A percentile compares a stretch with the other conserved stretches of the same genome.
Conservation (phyloP, 768 basidiomycete genomes). For the Russula sp. region DNA sequence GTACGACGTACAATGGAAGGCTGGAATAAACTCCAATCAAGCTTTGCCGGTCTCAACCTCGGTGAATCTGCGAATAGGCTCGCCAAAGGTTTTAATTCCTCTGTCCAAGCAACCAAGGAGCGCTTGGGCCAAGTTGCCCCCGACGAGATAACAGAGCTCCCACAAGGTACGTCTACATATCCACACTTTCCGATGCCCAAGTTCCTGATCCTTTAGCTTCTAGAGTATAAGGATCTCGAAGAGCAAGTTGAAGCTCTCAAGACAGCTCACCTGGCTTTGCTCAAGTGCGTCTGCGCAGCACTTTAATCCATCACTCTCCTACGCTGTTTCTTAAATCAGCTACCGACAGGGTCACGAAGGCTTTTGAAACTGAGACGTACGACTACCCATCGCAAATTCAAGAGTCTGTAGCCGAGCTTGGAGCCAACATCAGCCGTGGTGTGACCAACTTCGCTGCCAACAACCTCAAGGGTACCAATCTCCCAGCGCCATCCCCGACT, state of each 20-base stretch:
- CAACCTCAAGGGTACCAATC: slow-evolving; percentile 85
- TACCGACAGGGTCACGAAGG: slow-evolving; percentile 70
- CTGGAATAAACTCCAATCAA: slow-evolving; percentile 69
- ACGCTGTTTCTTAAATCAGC: slow-evolving; percentile 4
- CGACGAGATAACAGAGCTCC: slow-evolving; percentile 93
- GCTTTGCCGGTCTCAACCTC: slow-evolving; percentile 63
- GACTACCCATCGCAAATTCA: slow-evolving; percentile 90
- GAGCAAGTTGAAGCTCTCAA: slow-evolving; percentile 89
- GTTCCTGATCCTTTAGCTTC: background rate
- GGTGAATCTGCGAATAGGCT: slow-evolving; percentile 73
- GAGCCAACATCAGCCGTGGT: slow-evolving; percentile 65
- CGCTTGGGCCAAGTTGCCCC: slow-evolving; percentile 83
- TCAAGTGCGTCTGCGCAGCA: slow-evolving; percentile 57
- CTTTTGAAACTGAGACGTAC: slow-evolving; percentile 84
- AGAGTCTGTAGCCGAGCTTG: slow-evolving; percentile 73
- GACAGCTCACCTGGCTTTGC: slow-evolving; percentile 66
- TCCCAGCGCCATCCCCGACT: slow-evolving; percentile 68
- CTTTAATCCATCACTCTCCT: slow-evolving; percentile 3
- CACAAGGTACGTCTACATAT: slow-evolving; percentile 55
- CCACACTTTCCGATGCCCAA: background rate
- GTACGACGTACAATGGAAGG: slow-evolving; percentile 40
- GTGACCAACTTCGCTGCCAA: slow-evolving; percentile 82
- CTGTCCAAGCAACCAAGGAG: slow-evolving; percentile 84
- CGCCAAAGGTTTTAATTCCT: slow-evolving; percentile 75
- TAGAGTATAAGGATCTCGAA: slow-evolving; percentile 97